Evolutionary conservation across 352 stramenopile genomes (phyloP), one percentile per base, ranked within the genome.

Genomic region (Phytopythium cucurbitacearum): DNA sequence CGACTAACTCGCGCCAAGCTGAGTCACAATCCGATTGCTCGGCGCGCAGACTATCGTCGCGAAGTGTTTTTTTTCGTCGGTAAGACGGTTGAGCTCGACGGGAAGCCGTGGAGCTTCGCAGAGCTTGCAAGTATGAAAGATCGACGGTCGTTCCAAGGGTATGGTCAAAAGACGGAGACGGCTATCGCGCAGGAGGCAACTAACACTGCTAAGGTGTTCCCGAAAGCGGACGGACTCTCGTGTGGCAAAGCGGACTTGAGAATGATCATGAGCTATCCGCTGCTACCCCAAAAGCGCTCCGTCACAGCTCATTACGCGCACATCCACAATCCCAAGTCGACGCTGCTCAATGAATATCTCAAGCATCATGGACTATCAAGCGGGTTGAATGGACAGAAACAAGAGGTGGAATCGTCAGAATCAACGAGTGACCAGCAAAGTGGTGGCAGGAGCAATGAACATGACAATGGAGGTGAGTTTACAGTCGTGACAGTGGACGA

Each of bases 41-140:
- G 64, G 5, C 68, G 80, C 28, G 77, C 85, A 7, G 85, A 95
- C 37, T 91, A 94, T 55, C 70, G 85, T 39, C 71, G 85, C 21
- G 83, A 95, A 51, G 74, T 92, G 13, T 47, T 94, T 1, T 94
- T 95, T 39, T 93, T 83, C 54, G 51, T 95, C 32, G 76, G 83
- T 6, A 73, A 86, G 49, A 38, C 47, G 10, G 52, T 95, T 11
- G 76, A 89, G 50, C 48, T 95, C 5, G 85, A 95, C 21, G 67
- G 71, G 4, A 54, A 77, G 38, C 48, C 60, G 6, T 95, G 85
- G 85, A 89, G 56, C 4, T 47, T 60, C 4, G 62, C 73, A 1
- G 83, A 95, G 55, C 42, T 90, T 6, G 61, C 66, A 21, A 94
- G 76, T 38, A 94, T 95, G 85, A 78, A 80, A 51, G 68, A 71